Conservation (phyloP, 371 early-diverging fungal genomes). For the Mucor sp. region DNA sequence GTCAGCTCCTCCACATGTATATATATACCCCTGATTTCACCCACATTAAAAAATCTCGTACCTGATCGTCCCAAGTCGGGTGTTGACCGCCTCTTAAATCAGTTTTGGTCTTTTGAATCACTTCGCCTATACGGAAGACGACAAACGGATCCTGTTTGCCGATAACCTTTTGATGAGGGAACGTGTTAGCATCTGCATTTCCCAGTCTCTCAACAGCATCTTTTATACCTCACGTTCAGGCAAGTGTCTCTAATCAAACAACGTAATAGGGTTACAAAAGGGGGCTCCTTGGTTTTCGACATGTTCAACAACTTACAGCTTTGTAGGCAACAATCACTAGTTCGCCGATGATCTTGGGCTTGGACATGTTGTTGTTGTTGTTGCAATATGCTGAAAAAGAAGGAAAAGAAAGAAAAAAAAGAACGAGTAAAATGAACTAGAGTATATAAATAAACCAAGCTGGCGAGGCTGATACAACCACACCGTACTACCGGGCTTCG, state of each 20-base stretch:
- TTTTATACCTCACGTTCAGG: constrained; percentile 56
- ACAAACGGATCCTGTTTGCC: constrained; percentile 57
- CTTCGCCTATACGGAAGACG: constrained; percentile 45
- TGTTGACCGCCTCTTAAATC: constrained; percentile 53
- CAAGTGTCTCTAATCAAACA: constrained; percentile 34
- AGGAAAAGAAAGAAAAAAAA: constrained; percentile 6
- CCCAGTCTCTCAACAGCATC: not conserved
- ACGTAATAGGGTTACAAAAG: not conserved
- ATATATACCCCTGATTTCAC: no score
- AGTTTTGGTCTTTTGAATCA: constrained; percentile 40
- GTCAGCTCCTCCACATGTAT: no score
- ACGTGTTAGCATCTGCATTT: not conserved
- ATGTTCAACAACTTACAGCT: constrained; percentile 36
- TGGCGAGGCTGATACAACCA: constrained; percentile 9
- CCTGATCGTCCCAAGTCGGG: constrained; percentile 58
- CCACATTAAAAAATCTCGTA: constrained; percentile 14
- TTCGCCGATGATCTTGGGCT: constrained; percentile 40
- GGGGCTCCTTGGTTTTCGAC: not conserved
- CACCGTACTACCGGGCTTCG: constrained; percentile 1
- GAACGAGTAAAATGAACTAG: not conserved
- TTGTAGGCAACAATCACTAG: constrained; percentile 51
- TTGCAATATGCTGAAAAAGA: not conserved
- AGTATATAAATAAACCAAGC: not conserved
- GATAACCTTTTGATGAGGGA: constrained; percentile 29
- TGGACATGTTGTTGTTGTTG: constrained; percentile 18